Percentiles rank a stretch among this genome's conserved stretches.
These are phyloP conservation scores for Zostera marina DNA, from an alignment of 116 monocot species.

Conservation along the genomic window DNA sequence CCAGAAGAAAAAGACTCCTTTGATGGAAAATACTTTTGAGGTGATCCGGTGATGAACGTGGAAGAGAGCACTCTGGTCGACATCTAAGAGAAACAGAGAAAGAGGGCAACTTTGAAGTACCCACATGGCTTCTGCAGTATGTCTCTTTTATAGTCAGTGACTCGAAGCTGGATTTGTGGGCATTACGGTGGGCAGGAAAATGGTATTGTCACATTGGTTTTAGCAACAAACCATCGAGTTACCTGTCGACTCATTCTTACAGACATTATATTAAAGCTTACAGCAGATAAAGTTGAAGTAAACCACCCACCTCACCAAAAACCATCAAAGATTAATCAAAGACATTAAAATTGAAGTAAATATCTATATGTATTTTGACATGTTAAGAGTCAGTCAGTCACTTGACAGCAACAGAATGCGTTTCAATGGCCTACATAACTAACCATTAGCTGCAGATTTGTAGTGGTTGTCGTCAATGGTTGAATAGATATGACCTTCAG, in stretches of 20 bases:
- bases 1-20: constrained; percentile 1
- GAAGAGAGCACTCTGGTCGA: not conserved
- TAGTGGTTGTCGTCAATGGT: constrained; percentile 55
- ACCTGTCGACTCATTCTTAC: no score
- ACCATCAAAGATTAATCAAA: no score
- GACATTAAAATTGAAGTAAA: no score
- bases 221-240: not conserved
- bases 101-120: not conserved
- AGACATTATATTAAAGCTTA: no score
- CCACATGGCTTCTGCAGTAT: not conserved
- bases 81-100: not conserved
- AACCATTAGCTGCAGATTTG: constrained; percentile 45
- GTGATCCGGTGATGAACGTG: not conserved
- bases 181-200: constrained; percentile 2
- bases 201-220: not conserved
- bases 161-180: no score
- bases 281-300: no score
- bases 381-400: not conserved
- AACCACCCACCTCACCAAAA: no score
- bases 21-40: not conserved
- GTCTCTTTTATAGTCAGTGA: not conserved
- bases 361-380: not conserved
- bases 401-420: not conserved
- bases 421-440: not conserved
- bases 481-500: constrained; percentile 36